phyloP scores from a whole-genome alignment of 768 basidiomycete species.

The Pleurotus tuber-regium region DNA sequence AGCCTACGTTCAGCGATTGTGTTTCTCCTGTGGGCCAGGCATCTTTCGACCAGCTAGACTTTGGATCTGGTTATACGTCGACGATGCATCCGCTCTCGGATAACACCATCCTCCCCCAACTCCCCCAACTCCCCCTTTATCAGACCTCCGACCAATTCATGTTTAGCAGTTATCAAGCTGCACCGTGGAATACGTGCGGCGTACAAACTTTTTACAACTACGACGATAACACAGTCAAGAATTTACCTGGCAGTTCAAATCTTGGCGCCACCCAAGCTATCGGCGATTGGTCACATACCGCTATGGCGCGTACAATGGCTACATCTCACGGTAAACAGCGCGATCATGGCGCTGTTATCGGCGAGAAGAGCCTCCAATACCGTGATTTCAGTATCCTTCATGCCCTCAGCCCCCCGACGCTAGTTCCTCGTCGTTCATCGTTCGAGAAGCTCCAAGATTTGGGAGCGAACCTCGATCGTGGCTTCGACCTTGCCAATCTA shows the following conservation, averaged over 20 bases:
- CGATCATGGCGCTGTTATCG: not conserved
- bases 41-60: too few species aligned
- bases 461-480: not conserved
- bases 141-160: not conserved
- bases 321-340: not conserved
- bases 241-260: too few species aligned
- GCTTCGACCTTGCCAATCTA: not conserved
- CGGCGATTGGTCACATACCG: not conserved
- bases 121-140: not conserved
- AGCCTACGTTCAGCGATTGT: not conserved
- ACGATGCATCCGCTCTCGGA: too few species aligned
- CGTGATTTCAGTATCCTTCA: not conserved
- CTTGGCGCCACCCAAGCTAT: not conserved
- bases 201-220: conserved; percentile 1
- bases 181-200: too few species aligned
- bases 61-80: too few species aligned
- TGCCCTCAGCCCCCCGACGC: not conserved
- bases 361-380: not conserved
- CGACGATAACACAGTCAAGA: not conserved
- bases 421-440: not conserved
- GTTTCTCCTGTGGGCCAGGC: not conserved
- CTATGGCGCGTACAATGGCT: not conserved
- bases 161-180: not conserved
- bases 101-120: too few species aligned
- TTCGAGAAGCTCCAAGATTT: not conserved